Evolutionary conservation across 2,329 filamentous ascomycete genomes (phyloP), one percentile per base, ranked within the genome.

Genomic region (Tolypocladium nubicola): DNA sequence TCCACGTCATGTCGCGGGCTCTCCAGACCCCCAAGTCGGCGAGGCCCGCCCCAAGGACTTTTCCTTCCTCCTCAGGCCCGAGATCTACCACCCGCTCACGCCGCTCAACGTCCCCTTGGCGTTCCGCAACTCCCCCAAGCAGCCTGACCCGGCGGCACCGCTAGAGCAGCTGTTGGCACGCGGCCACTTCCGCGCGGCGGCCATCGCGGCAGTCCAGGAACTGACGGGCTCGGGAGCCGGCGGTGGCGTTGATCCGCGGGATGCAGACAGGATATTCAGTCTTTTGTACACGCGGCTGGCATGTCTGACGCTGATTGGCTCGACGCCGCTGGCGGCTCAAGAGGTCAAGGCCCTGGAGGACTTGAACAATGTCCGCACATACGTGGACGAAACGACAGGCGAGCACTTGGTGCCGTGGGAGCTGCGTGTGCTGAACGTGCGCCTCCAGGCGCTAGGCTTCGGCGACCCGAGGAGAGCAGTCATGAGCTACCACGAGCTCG

Each of bases 401-500:
- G 72, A 74, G 56, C 87, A 88, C 67, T 79, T 96, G 0, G 88
- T 93, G 0, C 93, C 93, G 0, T 99, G 94, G 92, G 82, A 87
- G 47, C 79, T 99, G 55, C 84, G 94, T 8, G 81, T 97, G 3
- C 79, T 97, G 19, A 86, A 87, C 8, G 88, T 97, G 10, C 82
- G 92, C 1, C 79, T 97, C 23, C 90, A 96, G 63, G 90, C 89
- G 0, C 81, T 96, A 52, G 90, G 90, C 1, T 95, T 94, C 61
- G 87, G 87, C 4, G 94, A 99, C 71, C 83, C 86, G 54, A 81
- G 93, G 5, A 81, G 92, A 60, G 88, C 89, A 4, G 86, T 99
- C 58, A 93, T 94, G 79, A 89, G 88, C 50, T 90, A 96, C 68
- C 96, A 96, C 68, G 91, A 96, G 61, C 79, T 97, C 2, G 91